A percentile compares a stretch with the other conserved stretches of the same genome.
phyloP scores from a whole-genome alignment of 805 yeast genomes.

The Kluyveromyces nonfermentans region DNA sequence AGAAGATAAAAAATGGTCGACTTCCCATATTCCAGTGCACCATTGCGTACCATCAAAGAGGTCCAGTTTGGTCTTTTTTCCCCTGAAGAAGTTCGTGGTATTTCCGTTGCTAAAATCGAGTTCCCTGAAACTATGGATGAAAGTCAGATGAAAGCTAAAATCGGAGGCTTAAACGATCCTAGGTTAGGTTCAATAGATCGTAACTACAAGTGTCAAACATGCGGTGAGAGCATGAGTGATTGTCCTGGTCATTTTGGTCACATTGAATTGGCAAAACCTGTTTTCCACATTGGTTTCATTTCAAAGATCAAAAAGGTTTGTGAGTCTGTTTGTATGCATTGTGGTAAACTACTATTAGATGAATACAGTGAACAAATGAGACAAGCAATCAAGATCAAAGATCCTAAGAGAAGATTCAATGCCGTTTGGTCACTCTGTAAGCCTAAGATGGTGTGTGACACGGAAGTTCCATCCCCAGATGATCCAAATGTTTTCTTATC shows the following conservation, averaged over 20 bases:
- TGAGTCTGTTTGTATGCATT: constrained; percentile 97
- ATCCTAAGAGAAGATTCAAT: constrained; percentile 91
- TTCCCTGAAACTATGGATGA: constrained; percentile 99
- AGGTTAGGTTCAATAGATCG: constrained; percentile 95
- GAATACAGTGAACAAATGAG: constrained; percentile 65
- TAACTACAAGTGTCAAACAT: constrained; percentile 95
- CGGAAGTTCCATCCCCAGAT: constrained; percentile 62
- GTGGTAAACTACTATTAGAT: constrained; percentile 88
- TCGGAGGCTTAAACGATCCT: constrained; percentile 96
- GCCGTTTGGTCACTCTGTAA: constrained; percentile 94
- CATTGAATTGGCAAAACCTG: constrained; percentile 96
- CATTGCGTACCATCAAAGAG: constrained; percentile 93
- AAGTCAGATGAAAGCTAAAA: constrained; percentile 86
- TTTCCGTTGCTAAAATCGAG: constrained; percentile 95
- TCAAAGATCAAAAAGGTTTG: constrained; percentile 90
- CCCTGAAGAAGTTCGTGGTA: constrained; percentile 95
- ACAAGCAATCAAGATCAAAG: constrained; percentile 79
- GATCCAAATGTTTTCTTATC: constrained; percentile 43
- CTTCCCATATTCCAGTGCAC: constrained; percentile 96
- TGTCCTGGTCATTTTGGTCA: constrained; percentile 99
- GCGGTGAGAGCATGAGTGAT: constrained; percentile 98
- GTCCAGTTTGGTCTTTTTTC: constrained; percentile 97
- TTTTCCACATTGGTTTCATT: constrained; percentile 92
- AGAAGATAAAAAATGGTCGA: constrained; percentile 29
- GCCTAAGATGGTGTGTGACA: constrained; percentile 91